A percentile compares a stretch with the other conserved stretches of the same genome.
Conservation (phyloP, 257 asterid species). For the Agastache rugosa region DNA sequence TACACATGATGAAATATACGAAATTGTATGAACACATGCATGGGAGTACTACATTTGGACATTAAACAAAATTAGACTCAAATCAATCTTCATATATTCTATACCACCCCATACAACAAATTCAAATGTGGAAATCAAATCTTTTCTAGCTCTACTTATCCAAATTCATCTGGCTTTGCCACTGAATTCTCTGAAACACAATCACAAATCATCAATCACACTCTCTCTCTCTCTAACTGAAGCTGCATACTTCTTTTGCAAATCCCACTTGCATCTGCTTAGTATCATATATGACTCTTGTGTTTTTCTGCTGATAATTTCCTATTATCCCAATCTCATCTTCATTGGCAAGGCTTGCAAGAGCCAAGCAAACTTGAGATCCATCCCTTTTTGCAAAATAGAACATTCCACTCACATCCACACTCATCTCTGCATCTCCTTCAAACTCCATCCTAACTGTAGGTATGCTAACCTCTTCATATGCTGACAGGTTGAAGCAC, state of each 20-base stretch:
- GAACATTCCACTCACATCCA: conserved; percentile 74
- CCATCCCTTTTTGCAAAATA: conserved; percentile 72
- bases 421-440: conserved; percentile 64
- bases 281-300: conserved; percentile 78
- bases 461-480: conserved; percentile 73
- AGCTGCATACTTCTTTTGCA: conserved; percentile 81
- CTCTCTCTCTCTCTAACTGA: conserved; percentile 38
- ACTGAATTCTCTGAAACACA: background rate
- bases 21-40: background rate
- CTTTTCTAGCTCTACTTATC: conserved; percentile 14
- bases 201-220: background rate
- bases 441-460: conserved; percentile 65
- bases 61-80: conserved; percentile 22
- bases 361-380: conserved; percentile 89
- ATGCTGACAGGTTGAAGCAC: conserved; percentile 73
- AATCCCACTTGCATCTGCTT: conserved; percentile 68
- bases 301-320: conserved; percentile 88
- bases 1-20: background rate
- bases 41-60: conserved; percentile 25
- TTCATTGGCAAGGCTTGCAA: conserved; percentile 79
- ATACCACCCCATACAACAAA: conserved; percentile 45
- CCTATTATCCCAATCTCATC: conserved; percentile 81
- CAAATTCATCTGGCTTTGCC: conserved; percentile 36
- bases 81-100: conserved; percentile 33
- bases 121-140: conserved; percentile 33